These are phyloP conservation scores for Phytophthora sp. DNA, from an alignment of 352 stramenopile species.

Conservation along the genomic window DNA sequence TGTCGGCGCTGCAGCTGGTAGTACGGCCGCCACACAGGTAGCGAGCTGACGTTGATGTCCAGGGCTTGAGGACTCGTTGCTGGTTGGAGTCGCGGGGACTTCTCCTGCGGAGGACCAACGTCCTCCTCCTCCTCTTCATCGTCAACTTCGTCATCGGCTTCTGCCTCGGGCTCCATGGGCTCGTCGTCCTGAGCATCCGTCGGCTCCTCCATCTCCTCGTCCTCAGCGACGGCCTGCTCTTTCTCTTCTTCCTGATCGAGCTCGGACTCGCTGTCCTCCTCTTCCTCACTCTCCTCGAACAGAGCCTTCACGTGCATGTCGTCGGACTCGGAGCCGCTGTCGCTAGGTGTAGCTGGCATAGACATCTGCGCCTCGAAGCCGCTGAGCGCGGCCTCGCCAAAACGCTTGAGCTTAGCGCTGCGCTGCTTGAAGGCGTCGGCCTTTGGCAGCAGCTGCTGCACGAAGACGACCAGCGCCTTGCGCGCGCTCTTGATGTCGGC, in stretches of 20 bases:
- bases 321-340: slow-evolving; percentile 28
- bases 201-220: slow-evolving; percentile 17
- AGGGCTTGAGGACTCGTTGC: not conserved
- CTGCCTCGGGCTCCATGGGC: slow-evolving; percentile 6
- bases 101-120: slow-evolving; percentile 7
- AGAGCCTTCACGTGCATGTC: slow-evolving; percentile 35
- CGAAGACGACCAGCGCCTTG: slow-evolving; percentile 57
- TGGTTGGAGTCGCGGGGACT: not conserved
- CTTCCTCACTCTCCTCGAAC: slow-evolving; percentile 26
- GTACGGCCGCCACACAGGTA: slow-evolving; percentile 65
- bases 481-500: slow-evolving; percentile 50
- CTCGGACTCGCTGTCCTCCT: slow-evolving; percentile 27
- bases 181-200: slow-evolving; percentile 20
- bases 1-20: slow-evolving; percentile 59
- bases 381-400: slow-evolving; percentile 40
- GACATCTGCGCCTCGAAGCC: slow-evolving; percentile 4
- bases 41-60: slow-evolving; percentile 31
- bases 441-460: slow-evolving; percentile 50
- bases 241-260: slow-evolving; percentile 26
- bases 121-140: slow-evolving; percentile 22
- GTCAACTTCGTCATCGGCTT: slow-evolving; percentile 22
- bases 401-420: slow-evolving; percentile 49
- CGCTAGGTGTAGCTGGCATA: not conserved
- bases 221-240: too few species aligned
- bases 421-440: slow-evolving; percentile 54